Percentiles rank a stretch among this genome's conserved stretches.
phyloP scores from a whole-genome alignment of 352 stramenopile genomes.

The Thraustochytrium striatum region DNA sequence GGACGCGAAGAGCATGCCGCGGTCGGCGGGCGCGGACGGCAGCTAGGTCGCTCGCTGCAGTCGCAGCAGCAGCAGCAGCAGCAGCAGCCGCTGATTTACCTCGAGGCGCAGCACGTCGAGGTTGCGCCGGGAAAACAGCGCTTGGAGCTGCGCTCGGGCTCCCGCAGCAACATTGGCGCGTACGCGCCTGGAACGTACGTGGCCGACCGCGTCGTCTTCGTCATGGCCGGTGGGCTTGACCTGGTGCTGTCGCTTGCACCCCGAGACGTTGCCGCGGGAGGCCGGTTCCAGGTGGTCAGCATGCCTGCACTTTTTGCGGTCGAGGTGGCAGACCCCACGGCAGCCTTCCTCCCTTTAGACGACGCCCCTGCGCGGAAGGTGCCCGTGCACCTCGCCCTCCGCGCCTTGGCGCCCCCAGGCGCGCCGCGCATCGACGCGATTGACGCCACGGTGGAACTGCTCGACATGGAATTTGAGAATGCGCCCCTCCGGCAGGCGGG shows the following conservation, averaged over 20 bases:
- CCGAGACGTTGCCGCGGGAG: no score
- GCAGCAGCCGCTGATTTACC: conserved; percentile 1
- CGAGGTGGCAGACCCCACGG: not conserved
- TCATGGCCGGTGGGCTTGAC: not conserved
- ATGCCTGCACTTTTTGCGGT: conserved; percentile 24
- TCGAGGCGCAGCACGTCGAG: not conserved
- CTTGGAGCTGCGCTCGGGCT: not conserved
- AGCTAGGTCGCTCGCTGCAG: no score
- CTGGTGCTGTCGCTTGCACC: not conserved
- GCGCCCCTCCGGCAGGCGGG: not conserved
- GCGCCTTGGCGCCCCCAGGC: not conserved
- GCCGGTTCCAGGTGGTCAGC: not conserved
- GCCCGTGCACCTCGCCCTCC: not conserved
- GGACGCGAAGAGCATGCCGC: no score
- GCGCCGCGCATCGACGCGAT: not conserved
- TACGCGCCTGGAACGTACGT: not conserved
- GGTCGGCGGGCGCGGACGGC: no score
- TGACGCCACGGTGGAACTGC: not conserved
- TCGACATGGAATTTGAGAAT: not conserved
- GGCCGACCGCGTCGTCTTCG: conserved; percentile 19
- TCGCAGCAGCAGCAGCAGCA: conserved; percentile 10
- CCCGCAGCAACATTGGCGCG: not conserved
- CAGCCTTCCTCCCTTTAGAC: not conserved
- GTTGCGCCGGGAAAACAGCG: not conserved
- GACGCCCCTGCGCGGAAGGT: not conserved